These are phyloP conservation scores for Rosa hybrid DNA, from an alignment of 331 rosid species.

Conservation along the genomic window DNA sequence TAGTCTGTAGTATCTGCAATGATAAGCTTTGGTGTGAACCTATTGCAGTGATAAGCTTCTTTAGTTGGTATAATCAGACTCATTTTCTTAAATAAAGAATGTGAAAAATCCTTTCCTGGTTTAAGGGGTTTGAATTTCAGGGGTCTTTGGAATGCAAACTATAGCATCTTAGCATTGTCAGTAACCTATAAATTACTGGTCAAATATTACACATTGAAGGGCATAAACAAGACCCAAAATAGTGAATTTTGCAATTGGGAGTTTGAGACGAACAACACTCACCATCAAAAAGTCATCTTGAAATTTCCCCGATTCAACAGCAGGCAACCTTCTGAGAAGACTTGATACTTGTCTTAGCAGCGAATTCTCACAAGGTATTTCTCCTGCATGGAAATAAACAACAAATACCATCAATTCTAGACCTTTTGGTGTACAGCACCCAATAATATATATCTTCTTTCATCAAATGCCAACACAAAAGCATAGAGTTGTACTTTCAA, in stretches of 20 bases:
- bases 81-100: not conserved
- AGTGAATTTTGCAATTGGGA: conserved; percentile 11
- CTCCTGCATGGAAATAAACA: conserved; percentile 48
- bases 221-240: conserved; percentile 5
- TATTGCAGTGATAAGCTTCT: not conserved
- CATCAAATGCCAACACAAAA: not conserved
- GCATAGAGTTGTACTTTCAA: not conserved
- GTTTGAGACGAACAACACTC: conserved; percentile 35
- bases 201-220: not conserved
- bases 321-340: conserved; percentile 90
- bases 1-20: too few relatives aligned
- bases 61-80: not conserved
- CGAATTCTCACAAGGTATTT: conserved; percentile 81
- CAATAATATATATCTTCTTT: not conserved
- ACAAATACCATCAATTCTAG: conserved; percentile 7
- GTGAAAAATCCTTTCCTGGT: not conserved
- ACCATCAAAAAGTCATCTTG: conserved; percentile 97
- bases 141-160: not conserved
- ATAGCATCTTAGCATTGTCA: not conserved
- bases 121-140: not conserved
- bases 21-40: not conserved
- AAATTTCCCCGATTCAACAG: conserved; percentile 85
- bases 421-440: conserved; percentile 14
- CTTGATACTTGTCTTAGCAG: conserved; percentile 92
- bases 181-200: not conserved